These are phyloP conservation scores for Fusarium hainanense DNA, from an alignment of 2,329 filamentous ascomycete species.

Conservation along the genomic window DNA sequence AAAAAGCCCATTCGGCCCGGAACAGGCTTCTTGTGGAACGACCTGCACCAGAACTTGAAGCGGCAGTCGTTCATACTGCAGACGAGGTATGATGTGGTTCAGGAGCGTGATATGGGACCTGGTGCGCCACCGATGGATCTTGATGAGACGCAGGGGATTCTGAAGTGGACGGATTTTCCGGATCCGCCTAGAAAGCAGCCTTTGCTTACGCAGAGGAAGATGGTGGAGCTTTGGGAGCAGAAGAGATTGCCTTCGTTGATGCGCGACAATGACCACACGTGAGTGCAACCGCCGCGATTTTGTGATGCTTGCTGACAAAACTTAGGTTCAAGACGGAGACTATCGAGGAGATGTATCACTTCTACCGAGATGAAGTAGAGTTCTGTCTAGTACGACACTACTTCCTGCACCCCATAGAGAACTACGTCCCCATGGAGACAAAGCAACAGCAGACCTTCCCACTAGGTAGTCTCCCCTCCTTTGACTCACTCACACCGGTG, in stretches of 20 bases:
- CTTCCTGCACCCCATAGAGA: conserved; percentile 51
- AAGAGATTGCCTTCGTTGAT: conserved; percentile 61
- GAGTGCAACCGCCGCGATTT: conserved; percentile 16
- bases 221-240: conserved; percentile 66
- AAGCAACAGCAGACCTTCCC: conserved; percentile 32
- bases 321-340: conserved; percentile 63
- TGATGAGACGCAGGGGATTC: conserved; percentile 58
- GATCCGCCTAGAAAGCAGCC: conserved; percentile 64
- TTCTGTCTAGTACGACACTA: conserved; percentile 64
- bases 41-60: conserved; percentile 64
- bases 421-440: conserved; percentile 49
- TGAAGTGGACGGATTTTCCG: conserved; percentile 70
- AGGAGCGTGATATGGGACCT: conserved; percentile 60
- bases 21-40: conserved; percentile 59
- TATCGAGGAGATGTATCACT: conserved; percentile 65
- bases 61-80: conserved; percentile 69
- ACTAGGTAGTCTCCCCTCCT: conserved; percentile 55
- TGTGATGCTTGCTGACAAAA: conserved; percentile 1
- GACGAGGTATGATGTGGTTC: conserved; percentile 64
- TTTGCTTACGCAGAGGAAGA: conserved; percentile 63
- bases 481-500: conserved; percentile 59
- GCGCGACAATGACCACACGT: conserved; percentile 65
- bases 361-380: conserved; percentile 65
- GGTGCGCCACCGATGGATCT: conserved; percentile 51
- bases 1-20: conserved; percentile 55